Evolutionary conservation across 805 yeast species (phyloP).

Genomic region (Hanseniaspora clermontiae): DNA sequence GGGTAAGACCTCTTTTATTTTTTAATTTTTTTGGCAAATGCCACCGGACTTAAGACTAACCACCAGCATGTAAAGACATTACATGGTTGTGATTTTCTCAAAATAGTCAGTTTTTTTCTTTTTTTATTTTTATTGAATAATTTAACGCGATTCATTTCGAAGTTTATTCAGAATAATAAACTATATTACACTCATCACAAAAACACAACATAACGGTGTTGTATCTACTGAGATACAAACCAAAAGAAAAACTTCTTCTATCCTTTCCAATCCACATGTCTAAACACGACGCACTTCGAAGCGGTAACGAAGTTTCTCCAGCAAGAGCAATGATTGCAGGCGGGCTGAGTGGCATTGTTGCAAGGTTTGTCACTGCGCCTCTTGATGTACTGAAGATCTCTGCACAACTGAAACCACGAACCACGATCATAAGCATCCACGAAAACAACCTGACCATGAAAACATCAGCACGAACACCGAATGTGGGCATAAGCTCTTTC

Average conservation of each 20-base stretch:
- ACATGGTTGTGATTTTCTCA: no score
- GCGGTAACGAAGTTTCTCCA: conserved; percentile 42
- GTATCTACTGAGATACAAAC: neutral
- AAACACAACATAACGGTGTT: no score
- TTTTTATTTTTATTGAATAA: no score
- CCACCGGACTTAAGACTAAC: no score
- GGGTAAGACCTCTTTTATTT: conserved; percentile 50
- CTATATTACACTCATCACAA: no score
- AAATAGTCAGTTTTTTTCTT: no score
- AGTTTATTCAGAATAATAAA: no score
- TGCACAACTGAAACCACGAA: conserved; percentile 21
- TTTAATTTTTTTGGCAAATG: no score
- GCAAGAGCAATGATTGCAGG: conserved; percentile 54
- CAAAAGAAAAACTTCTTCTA: neutral
- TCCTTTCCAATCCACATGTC: conserved; percentile 11
- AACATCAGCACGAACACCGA: conserved; percentile 2
- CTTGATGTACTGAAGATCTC: conserved; percentile 27
- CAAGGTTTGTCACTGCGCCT: conserved; percentile 34
- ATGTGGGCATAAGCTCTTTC: conserved; percentile 6
- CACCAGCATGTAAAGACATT: no score
- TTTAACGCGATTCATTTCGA: no score
- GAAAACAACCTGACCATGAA: neutral
- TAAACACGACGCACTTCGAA: conserved; percentile 33
- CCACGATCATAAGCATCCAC: neutral
- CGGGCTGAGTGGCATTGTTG: conserved; percentile 50